A percentile compares a stretch with the other conserved stretches of the same genome.
Evolutionary conservation across 2,329 filamentous ascomycete species (phyloP).

Genomic region (Paecilomyces sp.): DNA sequence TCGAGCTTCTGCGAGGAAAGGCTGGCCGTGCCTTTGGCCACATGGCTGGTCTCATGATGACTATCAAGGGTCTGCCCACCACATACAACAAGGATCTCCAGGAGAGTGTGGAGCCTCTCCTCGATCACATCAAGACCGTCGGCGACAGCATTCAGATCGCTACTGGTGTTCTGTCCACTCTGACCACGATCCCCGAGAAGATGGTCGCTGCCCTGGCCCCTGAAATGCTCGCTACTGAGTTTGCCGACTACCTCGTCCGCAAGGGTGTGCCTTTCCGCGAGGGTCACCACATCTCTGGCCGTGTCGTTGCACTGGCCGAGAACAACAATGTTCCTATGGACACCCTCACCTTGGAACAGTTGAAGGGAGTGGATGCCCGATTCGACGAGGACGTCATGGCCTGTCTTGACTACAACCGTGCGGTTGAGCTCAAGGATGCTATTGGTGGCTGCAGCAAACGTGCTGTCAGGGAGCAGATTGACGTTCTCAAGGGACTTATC

Average conservation of each 20-base stretch:
- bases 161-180: slow-evolving; percentile 68
- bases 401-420: slow-evolving; percentile 73
- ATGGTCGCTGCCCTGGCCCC: slow-evolving; percentile 74
- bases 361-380: slow-evolving; percentile 60
- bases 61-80: slow-evolving; percentile 65
- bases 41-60: slow-evolving; percentile 73
- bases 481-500: slow-evolving; percentile 52
- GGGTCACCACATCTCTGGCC: slow-evolving; percentile 70
- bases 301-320: slow-evolving; percentile 66
- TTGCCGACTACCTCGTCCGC: slow-evolving; percentile 42
- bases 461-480: slow-evolving; percentile 62
- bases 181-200: slow-evolving; percentile 61
- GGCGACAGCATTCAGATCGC: slow-evolving; percentile 76
- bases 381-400: slow-evolving; percentile 65
- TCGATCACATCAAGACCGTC: slow-evolving; percentile 76
- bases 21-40: slow-evolving; percentile 70
- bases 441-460: slow-evolving; percentile 71
- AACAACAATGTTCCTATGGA: slow-evolving; percentile 61
- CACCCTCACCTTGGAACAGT: slow-evolving; percentile 57
- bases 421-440: slow-evolving; percentile 70
- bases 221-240: slow-evolving; percentile 67
- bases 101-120: slow-evolving; percentile 76
- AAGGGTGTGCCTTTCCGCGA: slow-evolving; percentile 66
- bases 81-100: slow-evolving; percentile 94
- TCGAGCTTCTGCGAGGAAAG: slow-evolving; percentile 72